Conservation (phyloP, 2,329 filamentous ascomycete genomes). For the Hymenoscyphus scutula region DNA sequence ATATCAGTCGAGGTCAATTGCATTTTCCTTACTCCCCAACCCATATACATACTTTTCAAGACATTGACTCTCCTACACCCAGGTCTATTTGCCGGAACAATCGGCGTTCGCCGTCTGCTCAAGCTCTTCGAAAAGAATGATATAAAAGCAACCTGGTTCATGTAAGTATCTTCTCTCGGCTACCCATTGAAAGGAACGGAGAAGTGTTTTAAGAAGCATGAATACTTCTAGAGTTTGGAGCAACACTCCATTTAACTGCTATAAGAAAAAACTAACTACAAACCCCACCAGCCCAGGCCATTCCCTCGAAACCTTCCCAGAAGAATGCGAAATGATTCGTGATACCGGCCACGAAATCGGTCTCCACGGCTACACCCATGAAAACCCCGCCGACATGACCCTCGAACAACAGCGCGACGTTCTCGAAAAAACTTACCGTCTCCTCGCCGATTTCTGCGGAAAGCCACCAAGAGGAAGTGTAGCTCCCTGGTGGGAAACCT, state of each 20-base stretch:
- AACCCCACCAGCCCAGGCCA: slow-evolving; percentile 54
- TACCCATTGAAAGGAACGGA: neutral
- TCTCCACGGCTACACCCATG: slow-evolving; percentile 71
- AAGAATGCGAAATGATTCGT: slow-evolving; percentile 59
- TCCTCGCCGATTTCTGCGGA: slow-evolving; percentile 69
- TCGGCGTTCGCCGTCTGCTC: slow-evolving; percentile 63
- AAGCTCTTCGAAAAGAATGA: slow-evolving; percentile 71
- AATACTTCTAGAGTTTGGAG: no score
- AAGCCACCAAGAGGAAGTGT: slow-evolving; percentile 71
- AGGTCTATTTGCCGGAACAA: slow-evolving; percentile 66
- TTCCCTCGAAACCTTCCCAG: slow-evolving; percentile 63
- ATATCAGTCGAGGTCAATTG: slow-evolving; percentile 63
- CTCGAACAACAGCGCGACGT: slow-evolving; percentile 74
- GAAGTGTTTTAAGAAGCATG: neutral
- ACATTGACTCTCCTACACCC: neutral
- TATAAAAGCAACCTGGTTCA: slow-evolving; percentile 66
- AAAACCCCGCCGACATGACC: slow-evolving; percentile 69
- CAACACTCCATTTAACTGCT: neutral
- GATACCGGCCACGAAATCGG: slow-evolving; percentile 65
- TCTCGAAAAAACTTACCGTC: slow-evolving; percentile 68
- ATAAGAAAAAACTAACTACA: neutral
- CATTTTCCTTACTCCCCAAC: neutral
- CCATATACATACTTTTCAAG: neutral
- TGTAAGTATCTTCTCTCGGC: neutral
- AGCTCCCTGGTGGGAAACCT: slow-evolving; percentile 74